Conservation (phyloP, 768 basidiomycete species). For the Mycena pura region DNA sequence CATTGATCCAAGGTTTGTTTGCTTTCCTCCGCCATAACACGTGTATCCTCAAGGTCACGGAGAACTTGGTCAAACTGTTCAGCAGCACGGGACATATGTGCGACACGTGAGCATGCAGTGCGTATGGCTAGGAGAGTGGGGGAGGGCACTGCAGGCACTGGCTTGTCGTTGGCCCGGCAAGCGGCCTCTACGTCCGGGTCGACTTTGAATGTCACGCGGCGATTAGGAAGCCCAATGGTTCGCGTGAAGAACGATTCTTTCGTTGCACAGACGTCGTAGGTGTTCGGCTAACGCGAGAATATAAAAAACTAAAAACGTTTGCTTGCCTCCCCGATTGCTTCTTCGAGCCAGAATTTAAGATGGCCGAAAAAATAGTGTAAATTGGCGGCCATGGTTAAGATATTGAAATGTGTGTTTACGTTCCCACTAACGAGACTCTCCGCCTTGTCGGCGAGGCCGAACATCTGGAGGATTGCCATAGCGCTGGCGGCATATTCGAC, state of each 20-base stretch:
- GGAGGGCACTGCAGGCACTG: conserved; percentile 14
- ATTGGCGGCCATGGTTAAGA: background rate
- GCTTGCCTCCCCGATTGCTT: conserved; percentile 1
- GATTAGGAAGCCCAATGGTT: background rate
- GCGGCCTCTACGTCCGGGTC: conserved; percentile 9
- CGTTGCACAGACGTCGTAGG: conserved; percentile 1
- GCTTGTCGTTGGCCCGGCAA: background rate
- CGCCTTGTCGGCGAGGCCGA: background rate
- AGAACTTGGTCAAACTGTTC: conserved; percentile 20
- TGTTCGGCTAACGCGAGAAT: background rate
- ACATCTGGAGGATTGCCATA: background rate
- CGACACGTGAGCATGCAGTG: conserved; percentile 28
- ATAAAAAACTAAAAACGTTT: background rate
- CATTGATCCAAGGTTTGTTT: too few relatives aligned
- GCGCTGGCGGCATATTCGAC: background rate
- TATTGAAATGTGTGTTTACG: background rate
- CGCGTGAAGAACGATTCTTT: background rate
- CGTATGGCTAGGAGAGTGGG: conserved; percentile 25
- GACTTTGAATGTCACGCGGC: conserved; percentile 18
- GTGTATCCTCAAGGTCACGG: conserved; percentile 6
- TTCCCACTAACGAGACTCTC: background rate
- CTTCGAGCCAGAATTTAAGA: background rate
- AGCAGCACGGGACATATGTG: conserved; percentile 25
- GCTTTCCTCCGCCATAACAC: conserved; percentile 9
- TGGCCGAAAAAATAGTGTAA: background rate